These are phyloP conservation scores for Byssoonygena ceratinophila DNA, from an alignment of 2,329 filamentous ascomycete species.

Conservation along the genomic window DNA sequence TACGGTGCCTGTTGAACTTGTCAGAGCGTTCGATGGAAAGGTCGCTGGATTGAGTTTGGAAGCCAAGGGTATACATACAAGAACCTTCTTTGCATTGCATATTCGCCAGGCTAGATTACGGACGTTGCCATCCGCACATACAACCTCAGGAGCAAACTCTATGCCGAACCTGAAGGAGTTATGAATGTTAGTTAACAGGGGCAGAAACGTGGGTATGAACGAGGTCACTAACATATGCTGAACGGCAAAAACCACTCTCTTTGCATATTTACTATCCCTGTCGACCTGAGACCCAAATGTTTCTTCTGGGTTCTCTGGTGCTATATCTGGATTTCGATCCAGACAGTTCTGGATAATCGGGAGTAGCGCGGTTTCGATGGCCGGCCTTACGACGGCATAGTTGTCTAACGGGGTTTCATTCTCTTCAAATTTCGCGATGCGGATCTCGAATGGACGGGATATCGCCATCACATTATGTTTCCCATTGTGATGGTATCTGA, in stretches of 20 bases:
- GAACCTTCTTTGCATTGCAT: constrained; percentile 86
- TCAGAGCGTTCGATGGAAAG: neutral
- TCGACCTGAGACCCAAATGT: constrained; percentile 77
- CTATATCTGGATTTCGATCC: constrained; percentile 82
- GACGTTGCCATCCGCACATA: constrained; percentile 82
- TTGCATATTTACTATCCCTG: constrained; percentile 77
- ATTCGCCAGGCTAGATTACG: constrained; percentile 87
- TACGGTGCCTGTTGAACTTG: constrained; percentile 52
- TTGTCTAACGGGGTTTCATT: constrained; percentile 53
- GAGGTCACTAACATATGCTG: constrained; percentile 64
- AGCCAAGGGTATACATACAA: constrained; percentile 49
- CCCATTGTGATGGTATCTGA: constrained; percentile 90
- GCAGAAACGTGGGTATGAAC: no score
- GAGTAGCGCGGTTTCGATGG: constrained; percentile 66
- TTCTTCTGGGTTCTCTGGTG: constrained; percentile 68
- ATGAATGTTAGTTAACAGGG: constrained; percentile 17
- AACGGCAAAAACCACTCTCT: constrained; percentile 84
- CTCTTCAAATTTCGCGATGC: constrained; percentile 69
- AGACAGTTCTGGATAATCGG: constrained; percentile 85
- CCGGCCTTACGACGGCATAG: constrained; percentile 52
- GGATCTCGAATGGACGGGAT: constrained; percentile 84
- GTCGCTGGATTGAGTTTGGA: neutral
- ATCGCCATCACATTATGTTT: constrained; percentile 90
- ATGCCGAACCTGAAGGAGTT: constrained; percentile 58
- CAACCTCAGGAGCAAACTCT: constrained; percentile 86